phyloP scores from a whole-genome alignment of 768 basidiomycete species.

The Mycena rosella region DNA sequence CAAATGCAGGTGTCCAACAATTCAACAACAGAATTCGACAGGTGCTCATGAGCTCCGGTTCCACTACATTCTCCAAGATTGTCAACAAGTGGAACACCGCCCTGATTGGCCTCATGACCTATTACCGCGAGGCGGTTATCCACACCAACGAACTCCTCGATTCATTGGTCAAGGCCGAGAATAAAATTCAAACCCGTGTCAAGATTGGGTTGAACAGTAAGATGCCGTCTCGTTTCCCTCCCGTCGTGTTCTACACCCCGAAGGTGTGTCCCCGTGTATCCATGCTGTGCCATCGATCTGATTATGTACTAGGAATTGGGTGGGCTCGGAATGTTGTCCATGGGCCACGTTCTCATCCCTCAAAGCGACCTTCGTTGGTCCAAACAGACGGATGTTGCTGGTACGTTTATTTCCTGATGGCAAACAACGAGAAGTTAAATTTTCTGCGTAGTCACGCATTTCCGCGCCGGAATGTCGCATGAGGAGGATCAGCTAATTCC shows the following conservation, averaged over 20 bases:
- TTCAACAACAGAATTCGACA: conserved; percentile 98
- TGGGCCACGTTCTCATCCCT: conserved; percentile 99
- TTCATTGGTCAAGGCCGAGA: conserved; percentile 97
- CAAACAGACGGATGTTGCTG: conserved; percentile 97
- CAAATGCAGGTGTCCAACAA: conserved; percentile 80
- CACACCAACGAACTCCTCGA: conserved; percentile 98
- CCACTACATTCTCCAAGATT: conserved; percentile 99
- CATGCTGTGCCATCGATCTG: not conserved
- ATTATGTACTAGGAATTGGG: conserved; percentile 78
- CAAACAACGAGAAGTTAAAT: conserved; percentile 8
- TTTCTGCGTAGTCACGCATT: conserved; percentile 82
- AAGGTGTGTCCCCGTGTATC: conserved; percentile 62
- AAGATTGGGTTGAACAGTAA: conserved; percentile 99
- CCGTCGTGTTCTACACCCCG: conserved; percentile 95
- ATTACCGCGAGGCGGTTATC: conserved; percentile 97
- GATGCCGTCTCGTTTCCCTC: conserved; percentile 99
- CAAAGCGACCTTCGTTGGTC: conserved; percentile 98
- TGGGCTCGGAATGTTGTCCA: conserved; percentile 98
- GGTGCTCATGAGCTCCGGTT: conserved; percentile 98
- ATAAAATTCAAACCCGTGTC: conserved; percentile 99
- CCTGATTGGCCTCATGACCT: conserved; percentile 96
- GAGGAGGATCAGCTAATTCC: conserved; percentile 96
- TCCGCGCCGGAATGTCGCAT: conserved; percentile 99
- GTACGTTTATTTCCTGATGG: conserved; percentile 46
- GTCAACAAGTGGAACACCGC: conserved; percentile 99